Conservation (phyloP, 495 filamentous ascomycete genomes). For the Pyrenula massariospora region DNA sequence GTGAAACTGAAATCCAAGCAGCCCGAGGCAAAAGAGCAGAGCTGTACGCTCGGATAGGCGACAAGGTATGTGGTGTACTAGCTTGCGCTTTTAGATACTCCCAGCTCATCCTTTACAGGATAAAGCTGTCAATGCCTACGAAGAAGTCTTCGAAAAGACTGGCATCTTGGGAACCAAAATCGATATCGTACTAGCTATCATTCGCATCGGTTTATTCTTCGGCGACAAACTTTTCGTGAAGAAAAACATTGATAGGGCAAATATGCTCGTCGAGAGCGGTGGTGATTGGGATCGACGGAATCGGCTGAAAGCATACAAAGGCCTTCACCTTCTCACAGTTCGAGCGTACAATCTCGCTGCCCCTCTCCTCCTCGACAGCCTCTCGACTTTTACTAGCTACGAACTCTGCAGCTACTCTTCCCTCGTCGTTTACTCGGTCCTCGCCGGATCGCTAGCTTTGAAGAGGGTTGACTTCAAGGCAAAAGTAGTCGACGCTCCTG, state of each 20-base stretch:
- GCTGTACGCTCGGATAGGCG: conserved; percentile 84
- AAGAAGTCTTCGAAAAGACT: conserved; percentile 87
- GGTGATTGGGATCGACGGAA: conserved; percentile 98
- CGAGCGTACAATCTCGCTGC: conserved; percentile 84
- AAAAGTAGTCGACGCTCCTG: conserved; percentile 94
- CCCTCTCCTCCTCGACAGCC: conserved; percentile 84
- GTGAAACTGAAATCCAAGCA: conserved; percentile 87
- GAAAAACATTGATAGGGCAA: conserved; percentile 85
- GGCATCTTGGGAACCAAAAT: conserved; percentile 92
- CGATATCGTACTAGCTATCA: conserved; percentile 88
- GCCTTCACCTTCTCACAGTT: conserved; percentile 80
- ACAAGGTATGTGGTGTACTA: conserved; percentile 71
- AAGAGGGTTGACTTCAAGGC: conserved; percentile 98
- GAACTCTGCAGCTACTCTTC: conserved; percentile 93
- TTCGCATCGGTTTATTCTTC: conserved; percentile 91
- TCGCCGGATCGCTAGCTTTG: conserved; percentile 85
- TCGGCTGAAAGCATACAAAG: conserved; percentile 95
- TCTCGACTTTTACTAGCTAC: conserved; percentile 98
- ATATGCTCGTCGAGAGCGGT: conserved; percentile 80
- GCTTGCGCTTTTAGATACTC: too few relatives aligned
- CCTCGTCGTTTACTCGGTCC: conserved; percentile 88
- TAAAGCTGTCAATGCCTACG: conserved; percentile 81
- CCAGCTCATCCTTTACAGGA: too few relatives aligned
- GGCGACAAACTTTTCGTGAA: conserved; percentile 82
- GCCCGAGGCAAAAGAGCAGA: conserved; percentile 91